Evolutionary conservation across 2,329 filamentous ascomycete species (phyloP).

Genomic region (Aureobasidium melanogenum): DNA sequence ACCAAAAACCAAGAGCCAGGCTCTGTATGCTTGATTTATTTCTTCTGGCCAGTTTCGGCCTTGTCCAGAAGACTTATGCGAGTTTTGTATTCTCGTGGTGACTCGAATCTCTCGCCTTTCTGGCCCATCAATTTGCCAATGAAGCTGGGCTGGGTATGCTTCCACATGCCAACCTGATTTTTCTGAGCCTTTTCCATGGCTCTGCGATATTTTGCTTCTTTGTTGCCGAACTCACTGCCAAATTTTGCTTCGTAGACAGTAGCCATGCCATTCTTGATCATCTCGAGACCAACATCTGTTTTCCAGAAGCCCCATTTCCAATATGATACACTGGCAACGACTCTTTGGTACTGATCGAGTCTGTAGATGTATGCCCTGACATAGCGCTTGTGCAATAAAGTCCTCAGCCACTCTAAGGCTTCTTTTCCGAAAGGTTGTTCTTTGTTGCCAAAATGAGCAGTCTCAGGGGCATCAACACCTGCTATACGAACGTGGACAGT

Average conservation of each 20-base stretch:
- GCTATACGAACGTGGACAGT: slow-evolving; percentile 85
- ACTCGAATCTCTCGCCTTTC: slow-evolving; percentile 56
- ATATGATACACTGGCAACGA: slow-evolving; percentile 77
- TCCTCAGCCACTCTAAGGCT: slow-evolving; percentile 70
- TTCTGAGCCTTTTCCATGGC: slow-evolving; percentile 45
- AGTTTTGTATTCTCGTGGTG: slow-evolving; percentile 78
- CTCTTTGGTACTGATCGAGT: slow-evolving; percentile 83
- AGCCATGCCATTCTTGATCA: slow-evolving; percentile 76
- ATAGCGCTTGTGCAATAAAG: slow-evolving; percentile 60
- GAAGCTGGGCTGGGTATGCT: slow-evolving; percentile 31
- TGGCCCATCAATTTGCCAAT: slow-evolving; percentile 39
- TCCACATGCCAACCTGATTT: slow-evolving; percentile 57
- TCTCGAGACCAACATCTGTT: slow-evolving; percentile 77
- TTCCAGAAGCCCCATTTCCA: slow-evolving; percentile 52
- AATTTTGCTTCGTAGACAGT: slow-evolving; percentile 90
- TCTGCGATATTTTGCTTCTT: slow-evolving; percentile 52
- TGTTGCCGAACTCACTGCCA: slow-evolving; percentile 75
- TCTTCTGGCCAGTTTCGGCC: background rate
- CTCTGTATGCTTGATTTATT: background rate
- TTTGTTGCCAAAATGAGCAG: slow-evolving; percentile 82
- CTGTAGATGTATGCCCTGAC: slow-evolving; percentile 78
- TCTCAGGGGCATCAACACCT: slow-evolving; percentile 86
- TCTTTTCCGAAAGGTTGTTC: slow-evolving; percentile 78
- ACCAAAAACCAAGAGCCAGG: background rate
- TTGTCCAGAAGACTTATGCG: slow-evolving; percentile 21